Percentiles rank a stretch among this genome's conserved stretches.
Conservation (phyloP, 805 yeast species). For the Candida railenensis region DNA sequence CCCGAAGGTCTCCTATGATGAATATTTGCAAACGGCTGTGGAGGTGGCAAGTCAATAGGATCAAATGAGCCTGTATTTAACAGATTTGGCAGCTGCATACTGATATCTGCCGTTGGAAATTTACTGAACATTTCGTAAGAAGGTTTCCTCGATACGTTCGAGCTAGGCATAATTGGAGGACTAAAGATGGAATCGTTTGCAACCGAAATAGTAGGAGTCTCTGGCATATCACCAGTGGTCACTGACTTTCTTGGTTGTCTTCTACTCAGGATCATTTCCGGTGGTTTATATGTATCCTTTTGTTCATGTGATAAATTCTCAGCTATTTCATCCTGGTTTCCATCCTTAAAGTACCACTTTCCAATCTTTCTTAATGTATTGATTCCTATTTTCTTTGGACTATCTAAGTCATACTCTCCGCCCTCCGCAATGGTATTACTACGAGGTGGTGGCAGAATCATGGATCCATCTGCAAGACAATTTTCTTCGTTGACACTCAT, state of each 20-base stretch:
- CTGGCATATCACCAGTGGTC: not conserved
- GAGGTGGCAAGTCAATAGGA: not conserved
- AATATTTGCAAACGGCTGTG: not conserved
- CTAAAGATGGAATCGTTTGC: not conserved
- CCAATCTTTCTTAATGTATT: constrained; percentile 58
- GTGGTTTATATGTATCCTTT: constrained; percentile 38
- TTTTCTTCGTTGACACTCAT: constrained; percentile 22
- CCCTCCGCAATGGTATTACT: constrained; percentile 4
- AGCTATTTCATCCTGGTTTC: constrained; percentile 14
- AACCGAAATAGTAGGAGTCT: not conserved
- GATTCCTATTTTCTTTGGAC: constrained; percentile 17
- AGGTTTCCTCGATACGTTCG: not conserved
- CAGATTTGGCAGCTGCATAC: not conserved
- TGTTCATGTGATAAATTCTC: constrained; percentile 5
- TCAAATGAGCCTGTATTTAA: not conserved
- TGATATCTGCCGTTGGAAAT: not conserved
- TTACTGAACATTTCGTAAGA: constrained; percentile 7
- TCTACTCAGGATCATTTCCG: constrained; percentile 68
- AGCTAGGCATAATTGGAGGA: not conserved
- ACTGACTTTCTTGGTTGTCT: constrained; percentile 32
- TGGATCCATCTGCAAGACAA: constrained; percentile 27
- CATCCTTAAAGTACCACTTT: constrained; percentile 64
- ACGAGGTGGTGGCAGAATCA: constrained; percentile 11
- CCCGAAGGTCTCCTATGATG: not conserved
- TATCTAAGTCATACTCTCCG: constrained; percentile 1